phyloP scores from a whole-genome alignment of 495 filamentous ascomycete genomes.

The Penicillium cosmopolitanum region DNA sequence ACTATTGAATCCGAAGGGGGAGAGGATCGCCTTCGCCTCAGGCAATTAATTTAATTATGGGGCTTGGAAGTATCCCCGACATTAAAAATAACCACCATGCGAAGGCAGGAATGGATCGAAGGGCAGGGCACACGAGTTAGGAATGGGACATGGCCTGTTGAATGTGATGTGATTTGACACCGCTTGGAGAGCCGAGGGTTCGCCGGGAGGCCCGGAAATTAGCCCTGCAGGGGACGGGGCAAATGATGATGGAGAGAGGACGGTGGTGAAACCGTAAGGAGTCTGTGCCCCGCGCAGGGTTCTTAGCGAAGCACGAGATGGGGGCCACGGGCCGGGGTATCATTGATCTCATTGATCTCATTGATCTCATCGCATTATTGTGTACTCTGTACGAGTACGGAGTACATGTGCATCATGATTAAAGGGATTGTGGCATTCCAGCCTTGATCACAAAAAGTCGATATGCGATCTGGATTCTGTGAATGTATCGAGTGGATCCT shows the following conservation, averaged over 20 bases:
- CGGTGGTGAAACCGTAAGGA: constrained; percentile 18
- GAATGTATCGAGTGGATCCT: too few species aligned
- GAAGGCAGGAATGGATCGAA: not conserved
- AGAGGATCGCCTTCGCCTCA: not conserved
- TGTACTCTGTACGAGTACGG: not conserved
- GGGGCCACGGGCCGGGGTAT: constrained; percentile 15
- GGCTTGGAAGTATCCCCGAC: not conserved
- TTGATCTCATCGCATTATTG: not conserved
- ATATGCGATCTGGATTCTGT: too few species aligned
- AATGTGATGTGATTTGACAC: constrained; percentile 2
- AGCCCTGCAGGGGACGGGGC: constrained; percentile 8
- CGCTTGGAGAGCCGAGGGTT: not conserved
- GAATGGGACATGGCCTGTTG: not conserved
- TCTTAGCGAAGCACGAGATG: constrained; percentile 17
- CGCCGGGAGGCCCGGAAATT: constrained; percentile 8
- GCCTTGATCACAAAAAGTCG: too few species aligned
- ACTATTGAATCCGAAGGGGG: not conserved
- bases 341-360: not conserved
- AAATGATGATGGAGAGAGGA: not conserved
- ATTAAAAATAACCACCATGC: constrained; percentile 5
- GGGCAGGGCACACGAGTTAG: not conserved
- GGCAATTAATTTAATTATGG: not conserved
- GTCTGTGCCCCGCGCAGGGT: constrained; percentile 25
- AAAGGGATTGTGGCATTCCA: too few species aligned
- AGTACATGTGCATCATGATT: too few species aligned